Percentiles rank a stretch among this genome's conserved stretches.
phyloP scores from a whole-genome alignment of 2,329 filamentous ascomycete species.

The Aspergillus texensis region DNA sequence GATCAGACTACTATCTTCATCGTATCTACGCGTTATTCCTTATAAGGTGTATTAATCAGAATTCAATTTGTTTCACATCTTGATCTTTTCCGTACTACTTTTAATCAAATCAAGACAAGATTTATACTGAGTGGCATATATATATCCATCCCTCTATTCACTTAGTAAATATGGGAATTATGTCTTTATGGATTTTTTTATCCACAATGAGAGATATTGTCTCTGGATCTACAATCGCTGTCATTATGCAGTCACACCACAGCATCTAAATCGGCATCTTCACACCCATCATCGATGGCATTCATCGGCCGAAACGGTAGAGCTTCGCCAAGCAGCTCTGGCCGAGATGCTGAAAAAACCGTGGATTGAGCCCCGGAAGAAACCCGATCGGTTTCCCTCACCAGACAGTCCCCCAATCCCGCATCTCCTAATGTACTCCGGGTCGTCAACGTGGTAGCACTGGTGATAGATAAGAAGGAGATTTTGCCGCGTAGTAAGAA shows the following conservation, averaged over 20 bases:
- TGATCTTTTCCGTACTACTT: too few relatives aligned
- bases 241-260: background rate
- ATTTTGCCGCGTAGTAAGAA: too few relatives aligned
- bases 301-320: background rate
- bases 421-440: too few relatives aligned
- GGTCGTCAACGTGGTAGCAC: too few relatives aligned
- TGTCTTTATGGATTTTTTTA: constrained; percentile 8
- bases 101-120: too few relatives aligned
- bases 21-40: too few relatives aligned
- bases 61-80: too few relatives aligned
- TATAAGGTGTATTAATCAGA: too few relatives aligned
- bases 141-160: too few relatives aligned
- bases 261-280: background rate
- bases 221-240: constrained; percentile 5
- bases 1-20: too few relatives aligned
- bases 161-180: background rate
- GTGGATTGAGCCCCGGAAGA: background rate
- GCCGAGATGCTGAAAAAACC: background rate
- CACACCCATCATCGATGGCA: background rate
- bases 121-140: too few relatives aligned
- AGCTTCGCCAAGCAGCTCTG: background rate
- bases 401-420: background rate
- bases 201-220: background rate
- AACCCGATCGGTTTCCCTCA: background rate
- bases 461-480: too few relatives aligned